phyloP scores from a whole-genome alignment of 208 protist genomes.

The Wallacemonas collosoma region DNA sequence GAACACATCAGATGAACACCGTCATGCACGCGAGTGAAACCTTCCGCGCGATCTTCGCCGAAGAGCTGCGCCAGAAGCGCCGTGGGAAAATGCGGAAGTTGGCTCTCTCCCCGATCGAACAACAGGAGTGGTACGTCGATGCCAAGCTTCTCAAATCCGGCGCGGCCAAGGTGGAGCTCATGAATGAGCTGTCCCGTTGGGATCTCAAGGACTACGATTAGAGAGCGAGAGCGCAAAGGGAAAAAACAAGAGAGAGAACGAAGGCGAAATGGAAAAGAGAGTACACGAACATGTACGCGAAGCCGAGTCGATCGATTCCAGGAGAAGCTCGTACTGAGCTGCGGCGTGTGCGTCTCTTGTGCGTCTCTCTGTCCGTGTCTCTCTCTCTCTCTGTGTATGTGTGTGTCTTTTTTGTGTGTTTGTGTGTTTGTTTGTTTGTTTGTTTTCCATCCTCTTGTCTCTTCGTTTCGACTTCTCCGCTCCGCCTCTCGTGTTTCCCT shows the following conservation, averaged over 20 bases:
- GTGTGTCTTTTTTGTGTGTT: background rate
- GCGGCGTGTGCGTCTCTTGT: too few relatives aligned
- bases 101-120: slow-evolving; percentile 57
- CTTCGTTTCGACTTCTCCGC: too few relatives aligned
- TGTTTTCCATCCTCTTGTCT: background rate
- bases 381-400: background rate
- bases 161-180: slow-evolving; percentile 71
- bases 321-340: too few relatives aligned
- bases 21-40: slow-evolving; percentile 24
- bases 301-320: too few relatives aligned
- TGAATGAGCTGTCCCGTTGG: slow-evolving; percentile 80
- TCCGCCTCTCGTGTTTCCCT: too few relatives aligned
- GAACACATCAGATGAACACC: slow-evolving; percentile 9
- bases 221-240: background rate
- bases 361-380: background rate
- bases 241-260: background rate
- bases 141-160: slow-evolving; percentile 76
- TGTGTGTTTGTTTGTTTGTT: slow-evolving; percentile 1
- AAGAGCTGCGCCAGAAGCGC: slow-evolving; percentile 62
- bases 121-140: slow-evolving; percentile 89
- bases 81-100: slow-evolving; percentile 64
- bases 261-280: background rate
- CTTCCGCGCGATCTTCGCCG: slow-evolving; percentile 56
- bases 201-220: slow-evolving; percentile 77
- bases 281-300: too few relatives aligned